Base-by-base conservation (phyloP, 768 basidiomycete species). In the Naganishia onofrii region DNA sequence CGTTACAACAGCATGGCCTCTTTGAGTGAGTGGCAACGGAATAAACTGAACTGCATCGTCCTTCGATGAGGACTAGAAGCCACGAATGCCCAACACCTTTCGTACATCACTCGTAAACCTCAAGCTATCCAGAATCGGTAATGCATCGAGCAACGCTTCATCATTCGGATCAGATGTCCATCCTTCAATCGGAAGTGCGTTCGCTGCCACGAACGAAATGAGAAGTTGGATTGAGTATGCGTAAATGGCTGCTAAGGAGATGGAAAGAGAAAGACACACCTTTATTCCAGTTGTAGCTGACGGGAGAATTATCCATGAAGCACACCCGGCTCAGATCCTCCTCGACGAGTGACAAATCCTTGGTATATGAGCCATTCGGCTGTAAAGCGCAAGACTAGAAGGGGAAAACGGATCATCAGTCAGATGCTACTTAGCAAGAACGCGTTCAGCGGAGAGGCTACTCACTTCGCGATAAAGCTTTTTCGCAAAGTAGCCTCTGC, bases 101-200 rank as follows among this genome's bases (percentile, higher is more conserved):
- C 96, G 87, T 51, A 99, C 96, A 80, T 99, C 96, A 69, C 88
- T 89, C 13, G 94, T 96, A 82, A 99, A 99, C 44, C 96, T 87
- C 72, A 99, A 83, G 56, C 93, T 95, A 81, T 99, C 96, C 66
- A 99, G 87, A 66, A 99, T 89, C 23, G 96, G 96, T 29, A 99
- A 83, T 63, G 97, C 86, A 83, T 98, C 94, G 68, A 99, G 88
- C 68, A 99, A 84, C 26, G 95, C 96, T 82, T 98, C 92, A 83
- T 99, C 96, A 70, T 89, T 88, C 36, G 92, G 94, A 82, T 99
- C 96, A 71, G 93, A 89, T 28, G 93, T 97, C 96, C 96, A 98
- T 58, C 96, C 96, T 84, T 98, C 95, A 82, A 99, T 92, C 38
- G 96, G 96, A 77, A 99, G 93, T 65, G 93, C 96, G 80, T 99